Evolutionary conservation across 2,329 filamentous ascomycete species (phyloP).

Genomic region (Aurifilum marmelostoma): DNA sequence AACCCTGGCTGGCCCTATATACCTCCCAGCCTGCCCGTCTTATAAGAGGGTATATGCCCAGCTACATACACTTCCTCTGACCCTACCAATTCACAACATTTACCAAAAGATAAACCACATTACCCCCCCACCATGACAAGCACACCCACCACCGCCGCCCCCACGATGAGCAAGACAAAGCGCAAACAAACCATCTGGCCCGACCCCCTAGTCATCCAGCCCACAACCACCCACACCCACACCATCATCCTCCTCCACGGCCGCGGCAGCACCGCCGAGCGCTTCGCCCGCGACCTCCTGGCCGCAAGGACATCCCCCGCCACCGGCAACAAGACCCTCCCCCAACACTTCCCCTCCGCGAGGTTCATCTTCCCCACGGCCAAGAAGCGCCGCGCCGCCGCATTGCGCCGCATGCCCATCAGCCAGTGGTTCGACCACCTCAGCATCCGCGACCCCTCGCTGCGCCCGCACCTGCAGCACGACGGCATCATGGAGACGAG

Average conservation of each 20-base stretch:
- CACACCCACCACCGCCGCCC: background rate
- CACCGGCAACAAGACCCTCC: constrained; percentile 7
- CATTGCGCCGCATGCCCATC: constrained; percentile 43
- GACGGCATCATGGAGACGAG: constrained; percentile 47
- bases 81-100: too few relatives aligned
- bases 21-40: too few relatives aligned
- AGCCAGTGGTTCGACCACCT: constrained; percentile 52
- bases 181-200: constrained; percentile 19
- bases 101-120: background rate
- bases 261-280: constrained; percentile 46
- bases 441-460: constrained; percentile 35
- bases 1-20: too few relatives aligned
- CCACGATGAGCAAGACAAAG: constrained; percentile 16
- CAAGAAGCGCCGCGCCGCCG: constrained; percentile 42
- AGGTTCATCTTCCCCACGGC: constrained; percentile 57
- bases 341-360: constrained; percentile 34
- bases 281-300: constrained; percentile 47
- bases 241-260: constrained; percentile 53
- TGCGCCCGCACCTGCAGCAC: constrained; percentile 39
- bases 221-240: constrained; percentile 10
- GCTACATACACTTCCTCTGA: too few relatives aligned
- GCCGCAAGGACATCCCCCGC: constrained; percentile 26
- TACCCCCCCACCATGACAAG: background rate
- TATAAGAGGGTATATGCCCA: too few relatives aligned
- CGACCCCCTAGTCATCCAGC: constrained; percentile 5